Evolutionary conservation across 192 early-diverging fungal species (phyloP).

Genomic region (Coemansia javaensis): DNA sequence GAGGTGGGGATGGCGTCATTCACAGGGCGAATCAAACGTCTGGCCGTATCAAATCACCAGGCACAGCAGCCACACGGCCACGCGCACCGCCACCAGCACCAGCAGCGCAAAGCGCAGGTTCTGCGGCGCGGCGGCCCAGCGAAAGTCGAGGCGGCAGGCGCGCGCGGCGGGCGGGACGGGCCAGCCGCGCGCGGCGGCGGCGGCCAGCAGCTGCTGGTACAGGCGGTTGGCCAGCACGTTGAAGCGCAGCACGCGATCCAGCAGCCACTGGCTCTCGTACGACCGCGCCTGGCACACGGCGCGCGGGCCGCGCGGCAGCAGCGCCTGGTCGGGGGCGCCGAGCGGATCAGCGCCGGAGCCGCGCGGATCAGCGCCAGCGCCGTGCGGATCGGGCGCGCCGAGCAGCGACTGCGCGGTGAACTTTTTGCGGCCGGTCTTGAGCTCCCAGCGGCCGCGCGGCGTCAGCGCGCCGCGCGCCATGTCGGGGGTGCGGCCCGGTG

Average conservation of each 20-base stretch:
- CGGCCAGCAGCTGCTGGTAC: slow-evolving; percentile 23
- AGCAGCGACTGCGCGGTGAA: slow-evolving; percentile 42
- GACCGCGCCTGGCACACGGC: slow-evolving; percentile 33
- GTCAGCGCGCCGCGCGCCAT: slow-evolving; percentile 42
- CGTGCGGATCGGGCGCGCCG: too few species aligned
- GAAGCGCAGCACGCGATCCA: slow-evolving; percentile 13
- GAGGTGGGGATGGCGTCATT: too few species aligned
- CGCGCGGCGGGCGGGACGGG: slow-evolving; percentile 17
- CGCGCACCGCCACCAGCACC: slow-evolving; percentile 6
- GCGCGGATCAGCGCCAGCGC: too few species aligned
- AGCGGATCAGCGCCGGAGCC: too few species aligned
- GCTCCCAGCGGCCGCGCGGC: slow-evolving; percentile 44
- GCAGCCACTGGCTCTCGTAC: slow-evolving; percentile 49
- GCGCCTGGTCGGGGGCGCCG: too few species aligned
- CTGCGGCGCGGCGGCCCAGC: slow-evolving; percentile 34
- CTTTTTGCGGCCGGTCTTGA: slow-evolving; percentile 41
- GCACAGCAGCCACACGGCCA: slow-evolving; percentile 17
- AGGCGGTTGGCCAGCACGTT: slow-evolving; percentile 17
- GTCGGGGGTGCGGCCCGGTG: slow-evolving; percentile 10
- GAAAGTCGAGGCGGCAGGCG: slow-evolving; percentile 25
- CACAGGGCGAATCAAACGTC: too few species aligned
- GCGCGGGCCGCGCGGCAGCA: slow-evolving; percentile 32
- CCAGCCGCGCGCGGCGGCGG: background rate
- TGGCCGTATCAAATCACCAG: too few species aligned
- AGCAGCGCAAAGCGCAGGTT: slow-evolving; percentile 30